Base-by-base conservation (phyloP, 306 rosid genomes). In the Elaeagnus macrophylla region DNA sequence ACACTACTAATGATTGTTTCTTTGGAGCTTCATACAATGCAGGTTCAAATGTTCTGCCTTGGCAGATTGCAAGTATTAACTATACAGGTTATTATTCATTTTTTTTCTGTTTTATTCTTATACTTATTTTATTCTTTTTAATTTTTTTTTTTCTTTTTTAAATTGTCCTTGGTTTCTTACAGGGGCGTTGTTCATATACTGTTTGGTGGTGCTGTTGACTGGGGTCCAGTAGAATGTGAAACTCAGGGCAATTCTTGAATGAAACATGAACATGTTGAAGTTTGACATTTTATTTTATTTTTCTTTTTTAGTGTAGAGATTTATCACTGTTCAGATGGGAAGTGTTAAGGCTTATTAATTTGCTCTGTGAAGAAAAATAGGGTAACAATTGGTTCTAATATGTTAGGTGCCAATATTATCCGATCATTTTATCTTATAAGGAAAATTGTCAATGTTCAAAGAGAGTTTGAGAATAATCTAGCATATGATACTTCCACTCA, bases 1-100 rank as follows among this genome's bases (percentile, higher is more conserved):
- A 81, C 76, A 79, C 82, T 1, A 64, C 95, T 1, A 71, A 70
- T 2, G 76, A 79, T 72, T 89, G 95, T 59, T 83, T 61, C 76
- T 77, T 89, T 64, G 74, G 68, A 60, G 59, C 78, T 14, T 10
- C 72, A 36, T 79, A 65, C 43, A 75, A 63, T 13, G n/a, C 7
- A 42, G 90, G 67, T 50, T 69, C 83, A 19, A 77, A 61, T 70
- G 51, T 65, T 39, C 68, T 60, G 17, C 59, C 81, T 8, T 25
- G 39, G 61, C 44, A 68, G 47, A 62, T 52, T 14, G 81, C 32
- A 25, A 25, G 97, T 85, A 79, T 42, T 70, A 39, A 25, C 41
- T 41, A 32, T 57, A 4, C 12, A 9, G 6, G 10, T 41, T 25
- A 25, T 2, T 25, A 2, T 25, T n/a, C n/a, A 2, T 25, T 25